Evolutionary conservation across 805 yeast species (phyloP).

Genomic region (Kluyveromyces lactis): DNA sequence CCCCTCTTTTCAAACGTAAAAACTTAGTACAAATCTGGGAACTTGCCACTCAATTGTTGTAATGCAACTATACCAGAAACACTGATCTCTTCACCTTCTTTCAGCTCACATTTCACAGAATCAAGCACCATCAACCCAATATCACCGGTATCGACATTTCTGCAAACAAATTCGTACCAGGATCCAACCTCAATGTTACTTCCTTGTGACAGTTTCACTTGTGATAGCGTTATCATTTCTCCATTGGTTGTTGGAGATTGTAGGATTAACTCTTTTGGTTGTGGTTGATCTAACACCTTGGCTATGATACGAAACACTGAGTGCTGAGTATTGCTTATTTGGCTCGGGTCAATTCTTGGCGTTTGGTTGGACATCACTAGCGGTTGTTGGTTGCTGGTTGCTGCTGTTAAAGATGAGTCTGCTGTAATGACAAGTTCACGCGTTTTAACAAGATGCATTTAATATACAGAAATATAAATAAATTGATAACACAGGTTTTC

Average conservation of each 20-base stretch:
- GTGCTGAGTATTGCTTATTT: slow-evolving; percentile 15
- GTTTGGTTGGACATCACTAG: slow-evolving; percentile 26
- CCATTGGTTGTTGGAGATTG: slow-evolving; percentile 22
- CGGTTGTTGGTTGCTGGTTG: no score
- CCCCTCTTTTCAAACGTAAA: no score
- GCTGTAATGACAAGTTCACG: no score
- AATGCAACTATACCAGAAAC: slow-evolving; percentile 27
- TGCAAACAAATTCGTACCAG: slow-evolving; percentile 31
- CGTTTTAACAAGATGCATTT: no score
- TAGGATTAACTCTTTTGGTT: slow-evolving; percentile 19
- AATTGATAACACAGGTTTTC: no score
- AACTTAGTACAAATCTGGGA: slow-evolving; percentile 26
- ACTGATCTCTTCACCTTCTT: slow-evolving; percentile 24
- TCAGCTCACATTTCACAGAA: slow-evolving; percentile 22
- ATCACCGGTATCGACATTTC: slow-evolving; percentile 28
- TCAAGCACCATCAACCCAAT: slow-evolving; percentile 27
- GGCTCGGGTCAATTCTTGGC: slow-evolving; percentile 27
- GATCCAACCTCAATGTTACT: slow-evolving; percentile 19
- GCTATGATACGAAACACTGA: slow-evolving; percentile 28
- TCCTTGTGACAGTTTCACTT: slow-evolving; percentile 19
- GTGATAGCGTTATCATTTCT: slow-evolving; percentile 22
- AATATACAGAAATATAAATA: no score
- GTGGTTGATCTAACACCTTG: slow-evolving; percentile 25
- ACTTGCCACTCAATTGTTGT: slow-evolving; percentile 21
- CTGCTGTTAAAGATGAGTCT: neutral